Percentiles rank a stretch among this genome's conserved stretches.
Evolutionary conservation across 83 land plant species (phyloP).

Genomic region (Diphasiastrum complanatum): DNA sequence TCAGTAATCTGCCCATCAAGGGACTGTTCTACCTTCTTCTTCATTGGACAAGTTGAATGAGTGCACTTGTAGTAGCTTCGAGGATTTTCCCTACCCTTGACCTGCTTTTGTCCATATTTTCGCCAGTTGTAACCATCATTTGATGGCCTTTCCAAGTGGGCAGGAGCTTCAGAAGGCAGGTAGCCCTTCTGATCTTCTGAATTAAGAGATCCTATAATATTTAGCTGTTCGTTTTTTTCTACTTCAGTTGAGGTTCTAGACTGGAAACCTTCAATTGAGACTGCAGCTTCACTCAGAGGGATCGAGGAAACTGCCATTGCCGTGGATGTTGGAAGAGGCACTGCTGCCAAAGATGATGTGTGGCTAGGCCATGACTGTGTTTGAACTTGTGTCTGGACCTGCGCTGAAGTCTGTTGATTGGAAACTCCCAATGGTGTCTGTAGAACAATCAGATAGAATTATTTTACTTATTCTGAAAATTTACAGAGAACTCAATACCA

Average conservation of each 20-base stretch:
- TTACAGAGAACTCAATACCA: too few relatives aligned
- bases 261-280: slow-evolving; percentile 2
- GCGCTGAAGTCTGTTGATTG: slow-evolving; percentile 17
- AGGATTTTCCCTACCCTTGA: slow-evolving; percentile 68
- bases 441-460: too few relatives aligned
- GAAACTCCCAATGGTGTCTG: slow-evolving; percentile 19
- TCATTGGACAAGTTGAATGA: slow-evolving; percentile 52
- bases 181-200: too few relatives aligned
- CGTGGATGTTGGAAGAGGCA: not conserved
- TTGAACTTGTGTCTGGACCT: slow-evolving; percentile 9
- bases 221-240: slow-evolving; percentile 7
- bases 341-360: not conserved
- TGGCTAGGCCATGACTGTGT: slow-evolving; percentile 3
- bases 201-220: too few relatives aligned
- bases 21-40: slow-evolving; percentile 64
- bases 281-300: not conserved
- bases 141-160: slow-evolving; percentile 26
- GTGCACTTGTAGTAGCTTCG: slow-evolving; percentile 71
- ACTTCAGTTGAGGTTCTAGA: not conserved
- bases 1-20: slow-evolving; percentile 61
- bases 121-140: slow-evolving; percentile 80
- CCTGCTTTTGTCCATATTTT: slow-evolving; percentile 75
- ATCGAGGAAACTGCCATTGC: not conserved
- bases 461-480: too few relatives aligned
- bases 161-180: not conserved